Evolutionary conservation across 352 stramenopile genomes (phyloP), one percentile per base, ranked within the genome.

Genomic region (Phytophthora capsici): DNA sequence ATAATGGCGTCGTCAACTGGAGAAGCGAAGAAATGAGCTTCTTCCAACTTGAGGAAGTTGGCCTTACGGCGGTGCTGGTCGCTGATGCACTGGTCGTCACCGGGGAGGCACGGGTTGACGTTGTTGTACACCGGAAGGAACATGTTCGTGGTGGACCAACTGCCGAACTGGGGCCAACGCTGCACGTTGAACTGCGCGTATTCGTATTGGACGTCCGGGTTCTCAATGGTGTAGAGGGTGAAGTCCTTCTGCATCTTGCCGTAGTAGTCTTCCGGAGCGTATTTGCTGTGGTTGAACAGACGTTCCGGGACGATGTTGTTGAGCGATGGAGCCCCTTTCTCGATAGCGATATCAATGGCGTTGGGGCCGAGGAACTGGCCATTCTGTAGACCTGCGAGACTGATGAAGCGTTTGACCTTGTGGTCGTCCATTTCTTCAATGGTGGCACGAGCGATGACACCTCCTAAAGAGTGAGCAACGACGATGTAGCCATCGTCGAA

Each of bases 11-110:
- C 40, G 28, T 60, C 52, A 17, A 44, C 26, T 9, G 52, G 38
- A 6, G 25, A 50, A 10, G 54, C 41, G 54, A 62, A 54, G 41
- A 62, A 62, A 16, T 62, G 54, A 9, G 53, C 53, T 14, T 37
- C 41, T 30, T 53, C 28, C 28, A 53, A 9, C 19, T 54, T 53
- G 30, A 62, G 28, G 54, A 62, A 53, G 43, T 62, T 52, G 41
- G 36, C 23, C 10, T 48, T 47, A 17, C 37, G 50, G 19, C 50
- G 50, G 9, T 38, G 34, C 20, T 57, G 34, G 9, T 57, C 37
- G 3, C 22, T 37, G 23, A 40, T 48, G 23, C 50, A 48, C n/a
- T 47, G 22, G 10, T 48, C 36, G 50, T 48, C 26, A 13, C 16
- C 37, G 0, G 16, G 23, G 37, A 47, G 36, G 16, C 50, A 57